These are phyloP conservation scores for Wickerhamomyces canadensis DNA, from an alignment of 805 yeast species.

Conservation along the genomic window DNA sequence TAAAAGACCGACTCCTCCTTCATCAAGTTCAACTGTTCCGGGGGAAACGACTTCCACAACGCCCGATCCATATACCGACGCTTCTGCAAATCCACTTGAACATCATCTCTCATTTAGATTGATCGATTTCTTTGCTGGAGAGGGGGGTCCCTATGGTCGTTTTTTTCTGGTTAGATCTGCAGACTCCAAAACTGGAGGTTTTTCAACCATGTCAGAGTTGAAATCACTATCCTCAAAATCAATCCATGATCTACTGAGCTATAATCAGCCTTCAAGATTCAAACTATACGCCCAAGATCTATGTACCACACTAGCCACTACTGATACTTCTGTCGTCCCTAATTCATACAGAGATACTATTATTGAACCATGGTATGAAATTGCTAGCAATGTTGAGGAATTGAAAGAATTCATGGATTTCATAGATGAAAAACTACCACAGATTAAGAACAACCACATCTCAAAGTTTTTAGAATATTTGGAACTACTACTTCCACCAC, in stretches of 20 bases:
- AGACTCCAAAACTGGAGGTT: conserved; percentile 13
- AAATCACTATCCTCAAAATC: conserved; percentile 5
- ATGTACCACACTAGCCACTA: conserved; percentile 10
- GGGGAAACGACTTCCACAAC: conserved; percentile 4
- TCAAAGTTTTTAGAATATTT: conserved; percentile 11
- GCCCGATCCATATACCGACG: conserved; percentile 11
- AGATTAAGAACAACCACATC: conserved; percentile 1
- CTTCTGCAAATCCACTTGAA: conserved; percentile 14
- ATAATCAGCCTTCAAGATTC: conserved; percentile 21
- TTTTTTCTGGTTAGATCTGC: conserved; percentile 20
- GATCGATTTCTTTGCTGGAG: conserved; percentile 24
- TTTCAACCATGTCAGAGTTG: conserved; percentile 11
- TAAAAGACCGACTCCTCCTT: conserved; percentile 2
- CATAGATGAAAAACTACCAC: conserved; percentile 4
- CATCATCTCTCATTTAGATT: conserved; percentile 19
- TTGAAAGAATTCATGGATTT: conserved; percentile 11
- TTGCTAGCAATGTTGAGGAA: conserved; percentile 14
- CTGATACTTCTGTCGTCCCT: not conserved
- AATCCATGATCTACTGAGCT: conserved; percentile 6
- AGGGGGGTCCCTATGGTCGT: conserved; percentile 21
- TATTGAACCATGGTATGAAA: conserved; percentile 24
- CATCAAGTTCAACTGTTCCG: too few relatives aligned
- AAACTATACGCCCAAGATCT: conserved; percentile 23
- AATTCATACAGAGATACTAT: not conserved
- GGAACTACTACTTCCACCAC: conserved; percentile 7